Evolutionary conservation across 2,329 filamentous ascomycete genomes (phyloP), one percentile per base, ranked within the genome.

Genomic region (Xylariaceae sp.): DNA sequence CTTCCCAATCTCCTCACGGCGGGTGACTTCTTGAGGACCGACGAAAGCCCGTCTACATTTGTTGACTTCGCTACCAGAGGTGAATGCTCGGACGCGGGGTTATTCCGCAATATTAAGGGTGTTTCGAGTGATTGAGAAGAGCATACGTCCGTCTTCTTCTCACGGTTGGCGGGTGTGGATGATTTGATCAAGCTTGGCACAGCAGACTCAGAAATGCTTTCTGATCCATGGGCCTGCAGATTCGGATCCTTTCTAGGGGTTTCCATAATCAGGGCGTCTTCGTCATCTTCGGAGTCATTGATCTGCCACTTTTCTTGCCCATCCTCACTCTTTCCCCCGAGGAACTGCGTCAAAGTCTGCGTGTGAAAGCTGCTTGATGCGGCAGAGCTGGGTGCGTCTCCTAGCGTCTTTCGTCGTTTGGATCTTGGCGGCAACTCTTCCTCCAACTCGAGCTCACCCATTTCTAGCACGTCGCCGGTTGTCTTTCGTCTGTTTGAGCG

Each of bases 391-490:
- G 62, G 61, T 7, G 45, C 40, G 46, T 66, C 63, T 33, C 64
- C 63, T 17, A 64, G 46, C 19, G 65, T 67, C 56, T 59, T 66
- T 12, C 65, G 63, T 42, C 64, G 58, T 53, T 67, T 67, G 12
- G 51, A 49, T 22, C 42, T 45, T 32, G 52, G 58, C 17, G 50
- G 52, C 32, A 55, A 57, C 45, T 59, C 56, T 17, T 55, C 42
- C 30, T 51, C 48, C 22, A 60, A 31, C 41, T 58, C 58, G 22
- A 27, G 22, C 7, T 27, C 22, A 7, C 22, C 22, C 22, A 27
- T 27, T 7, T 27, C 22, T 7, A 27, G 4, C 22, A 27, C 22
- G 27, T 66, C 64, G 14, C 62, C 63, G 9, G 57, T 53, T 36
- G 65, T 66, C 49, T 56, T 63, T 38, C 65, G 58, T 39, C 64